A percentile compares a stretch with the other conserved stretches of the same genome.
Conservation (phyloP, 306 rosid genomes). For the Malus sylvestris region DNA sequence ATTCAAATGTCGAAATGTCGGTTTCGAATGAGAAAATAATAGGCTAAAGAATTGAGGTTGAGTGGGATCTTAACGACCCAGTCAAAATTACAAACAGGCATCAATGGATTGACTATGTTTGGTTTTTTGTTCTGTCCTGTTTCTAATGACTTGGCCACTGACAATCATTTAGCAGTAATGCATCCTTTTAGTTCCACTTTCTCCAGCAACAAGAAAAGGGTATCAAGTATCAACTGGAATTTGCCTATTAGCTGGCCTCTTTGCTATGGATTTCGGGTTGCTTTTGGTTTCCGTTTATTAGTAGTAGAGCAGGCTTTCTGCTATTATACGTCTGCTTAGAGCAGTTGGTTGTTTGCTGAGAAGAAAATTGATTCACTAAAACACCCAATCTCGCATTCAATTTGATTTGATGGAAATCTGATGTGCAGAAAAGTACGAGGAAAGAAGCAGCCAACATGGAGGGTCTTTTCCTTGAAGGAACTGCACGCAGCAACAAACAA, state of each 20-base stretch:
- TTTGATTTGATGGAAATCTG: slow-evolving; percentile 7
- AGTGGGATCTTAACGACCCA: neutral
- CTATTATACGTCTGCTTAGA: neutral
- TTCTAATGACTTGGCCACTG: neutral
- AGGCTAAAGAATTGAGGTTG: neutral
- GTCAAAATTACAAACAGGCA: neutral
- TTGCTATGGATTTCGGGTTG: neutral
- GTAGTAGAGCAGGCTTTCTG: neutral
- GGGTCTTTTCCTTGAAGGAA: slow-evolving; percentile 91
- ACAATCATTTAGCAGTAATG: neutral
- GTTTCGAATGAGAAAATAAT: neutral
- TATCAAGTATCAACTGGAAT: neutral
- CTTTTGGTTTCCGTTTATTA: neutral
- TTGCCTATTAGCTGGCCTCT: too few species aligned
- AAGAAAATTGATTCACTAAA: neutral
- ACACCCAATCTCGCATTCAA: too few species aligned
- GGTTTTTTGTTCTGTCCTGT: neutral
- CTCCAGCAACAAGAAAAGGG: neutral
- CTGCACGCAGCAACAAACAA: slow-evolving; percentile 90
- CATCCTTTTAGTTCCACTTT: neutral
- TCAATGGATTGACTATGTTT: neutral
- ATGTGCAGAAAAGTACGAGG: slow-evolving; percentile 63
- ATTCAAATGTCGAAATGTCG: neutral
- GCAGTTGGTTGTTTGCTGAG: neutral
- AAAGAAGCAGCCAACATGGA: slow-evolving; percentile 84